A percentile compares a stretch with the other conserved stretches of the same genome.
These are phyloP conservation scores for Penicillium expansum DNA, from an alignment of 2,329 filamentous ascomycete species.

Conservation along the genomic window DNA sequence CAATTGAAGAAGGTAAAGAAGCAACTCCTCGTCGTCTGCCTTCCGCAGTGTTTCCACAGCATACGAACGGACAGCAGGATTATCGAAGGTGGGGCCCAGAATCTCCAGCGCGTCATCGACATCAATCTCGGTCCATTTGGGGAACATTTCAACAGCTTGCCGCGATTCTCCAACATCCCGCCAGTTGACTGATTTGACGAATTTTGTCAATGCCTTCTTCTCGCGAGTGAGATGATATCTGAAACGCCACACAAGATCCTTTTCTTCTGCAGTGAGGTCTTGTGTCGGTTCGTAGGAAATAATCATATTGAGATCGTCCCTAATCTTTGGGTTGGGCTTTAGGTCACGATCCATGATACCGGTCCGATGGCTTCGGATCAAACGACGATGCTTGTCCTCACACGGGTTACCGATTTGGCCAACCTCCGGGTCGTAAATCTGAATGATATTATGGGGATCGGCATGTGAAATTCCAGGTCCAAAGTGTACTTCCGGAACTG, in stretches of 20 bases:
- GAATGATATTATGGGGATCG: conserved; percentile 60
- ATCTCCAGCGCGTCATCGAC: conserved; percentile 94
- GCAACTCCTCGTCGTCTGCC: conserved; percentile 85
- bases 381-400: conserved; percentile 86
- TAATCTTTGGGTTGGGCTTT: conserved; percentile 92
- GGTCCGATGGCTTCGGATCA: conserved; percentile 89
- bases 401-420: conserved; percentile 87
- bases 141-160: conserved; percentile 84
- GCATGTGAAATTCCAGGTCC: conserved; percentile 82
- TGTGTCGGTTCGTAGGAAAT: conserved; percentile 92
- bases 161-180: conserved; percentile 77
- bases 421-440: conserved; percentile 90
- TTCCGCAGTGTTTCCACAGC: conserved; percentile 89
- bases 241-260: conserved; percentile 97
- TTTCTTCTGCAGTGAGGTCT: conserved; percentile 81
- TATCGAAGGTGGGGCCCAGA: conserved; percentile 87
- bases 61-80: conserved; percentile 82
- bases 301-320: conserved; percentile 88
- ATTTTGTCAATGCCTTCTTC: conserved; percentile 90
- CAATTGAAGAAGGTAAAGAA: conserved; percentile 87
- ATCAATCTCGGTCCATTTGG: conserved; percentile 95
- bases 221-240: conserved; percentile 90
- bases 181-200: conserved; percentile 98
- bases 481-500: conserved; percentile 82
- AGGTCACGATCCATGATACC: conserved; percentile 93